phyloP scores from a whole-genome alignment of 2,329 filamentous ascomycete genomes.

The Helotiales sp. region DNA sequence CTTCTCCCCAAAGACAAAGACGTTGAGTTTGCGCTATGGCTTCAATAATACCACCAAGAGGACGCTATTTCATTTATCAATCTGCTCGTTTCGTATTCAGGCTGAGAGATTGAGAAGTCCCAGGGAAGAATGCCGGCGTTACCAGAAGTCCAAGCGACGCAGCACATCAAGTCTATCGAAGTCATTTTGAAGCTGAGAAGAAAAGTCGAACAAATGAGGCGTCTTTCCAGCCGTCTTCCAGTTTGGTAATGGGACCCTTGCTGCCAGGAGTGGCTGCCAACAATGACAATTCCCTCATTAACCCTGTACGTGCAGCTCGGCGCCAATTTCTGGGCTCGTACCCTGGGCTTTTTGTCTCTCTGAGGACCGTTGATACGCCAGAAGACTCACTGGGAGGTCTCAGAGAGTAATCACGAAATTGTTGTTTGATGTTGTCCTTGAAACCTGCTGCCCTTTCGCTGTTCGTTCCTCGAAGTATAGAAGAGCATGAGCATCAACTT shows the following conservation, averaged over 20 bases:
- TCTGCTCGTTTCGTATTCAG: neutral
- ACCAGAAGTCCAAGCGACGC: neutral
- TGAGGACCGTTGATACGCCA: too few relatives aligned
- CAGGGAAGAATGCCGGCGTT: neutral
- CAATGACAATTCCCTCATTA: neutral
- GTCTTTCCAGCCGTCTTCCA: neutral
- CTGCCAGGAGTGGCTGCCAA: neutral
- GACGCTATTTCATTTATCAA: neutral
- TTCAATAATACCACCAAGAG: neutral
- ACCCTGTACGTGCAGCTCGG: neutral
- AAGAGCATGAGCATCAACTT: neutral
- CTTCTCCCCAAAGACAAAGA: too few relatives aligned
- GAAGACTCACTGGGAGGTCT: neutral
- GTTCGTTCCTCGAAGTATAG: too few relatives aligned
- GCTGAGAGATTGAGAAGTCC: neutral
- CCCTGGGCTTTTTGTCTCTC: too few relatives aligned
- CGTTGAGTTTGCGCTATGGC: neutral
- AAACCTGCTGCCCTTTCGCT: too few relatives aligned
- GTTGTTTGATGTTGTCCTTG: neutral
- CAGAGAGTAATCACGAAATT: too few relatives aligned
- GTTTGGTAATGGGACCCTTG: neutral
- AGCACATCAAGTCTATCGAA: neutral
- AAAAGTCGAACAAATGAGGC: neutral
- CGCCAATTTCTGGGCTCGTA: neutral
- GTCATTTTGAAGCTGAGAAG: neutral